Evolutionary conservation across 306 rosid genomes (phyloP), one percentile per base, ranked within the genome.

Genomic region (Vachellia pachyceras): DNA sequence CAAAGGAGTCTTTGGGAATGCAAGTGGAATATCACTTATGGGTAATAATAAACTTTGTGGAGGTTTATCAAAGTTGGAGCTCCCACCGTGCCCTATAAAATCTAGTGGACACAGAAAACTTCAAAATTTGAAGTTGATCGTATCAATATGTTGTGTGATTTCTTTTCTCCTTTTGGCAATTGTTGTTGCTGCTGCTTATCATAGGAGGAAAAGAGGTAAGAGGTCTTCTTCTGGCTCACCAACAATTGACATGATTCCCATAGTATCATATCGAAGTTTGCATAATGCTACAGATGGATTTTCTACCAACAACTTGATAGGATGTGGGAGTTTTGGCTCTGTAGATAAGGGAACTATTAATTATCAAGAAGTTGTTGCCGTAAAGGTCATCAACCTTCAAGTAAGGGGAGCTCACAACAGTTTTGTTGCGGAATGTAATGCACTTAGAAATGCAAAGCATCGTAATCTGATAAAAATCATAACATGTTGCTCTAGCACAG

Each of bases 41-140:
- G 66, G 66, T 0, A 78, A 75, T 58, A 37, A 14, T 0, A 75
- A 40, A 22, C 69, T 75, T 40, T 75, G 79, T 23, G 79, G 79
- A 13, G 69, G 79, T 5, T 40, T 75, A 9, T 13, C 40, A 57
- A 10, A 39, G 9, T 7, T 75, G 17, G 11, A 22, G 15, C 54
- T 75, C 0, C 55, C 79, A 75, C 47, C 79, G 5, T 75, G 79
- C 20, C 79, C 61, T 23, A 14, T 12, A 40, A 55, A 55, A 39
- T 15, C 13, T 14, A 5, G 0, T 0, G 29, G 29, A 39, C 20
- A 11, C 10, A 58, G 54, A 20, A 75, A 41, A 12, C 47, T 14
- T 18, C 41, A 10, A 22, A 10, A 58, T 0, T 58, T 10, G 15
- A 58, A 58, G 6, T 23, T 58, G 15, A 23, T 58, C 14, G 6